Conservation (phyloP, 352 stramenopile species). For the Pythium dissimile region DNA sequence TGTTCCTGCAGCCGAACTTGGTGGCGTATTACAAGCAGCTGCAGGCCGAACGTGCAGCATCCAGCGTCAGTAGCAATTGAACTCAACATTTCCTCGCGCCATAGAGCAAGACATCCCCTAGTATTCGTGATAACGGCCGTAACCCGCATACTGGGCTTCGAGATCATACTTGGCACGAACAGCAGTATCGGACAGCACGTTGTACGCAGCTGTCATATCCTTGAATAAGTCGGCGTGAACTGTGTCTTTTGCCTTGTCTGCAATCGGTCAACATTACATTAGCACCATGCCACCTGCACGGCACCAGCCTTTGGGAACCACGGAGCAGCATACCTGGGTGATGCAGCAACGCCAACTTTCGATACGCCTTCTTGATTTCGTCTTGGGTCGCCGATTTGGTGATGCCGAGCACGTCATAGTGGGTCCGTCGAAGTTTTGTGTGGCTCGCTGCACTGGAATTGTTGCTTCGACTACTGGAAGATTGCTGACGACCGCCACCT, state of each 20-base stretch:
- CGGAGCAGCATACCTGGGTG: constrained; percentile 69
- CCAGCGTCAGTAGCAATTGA: not conserved
- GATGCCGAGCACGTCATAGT: constrained; percentile 84
- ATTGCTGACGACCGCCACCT: constrained; percentile 20
- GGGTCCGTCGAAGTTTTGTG: constrained; percentile 31
- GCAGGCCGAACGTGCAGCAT: constrained; percentile 6
- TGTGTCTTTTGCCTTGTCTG: constrained; percentile 73
- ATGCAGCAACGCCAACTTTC: constrained; percentile 82
- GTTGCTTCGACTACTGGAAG: constrained; percentile 15
- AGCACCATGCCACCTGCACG: not conserved
- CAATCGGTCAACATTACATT: not conserved
- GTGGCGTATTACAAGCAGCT: constrained; percentile 69
- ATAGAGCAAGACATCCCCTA: constrained; percentile 2
- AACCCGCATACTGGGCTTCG: constrained; percentile 59
- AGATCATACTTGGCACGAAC: constrained; percentile 68
- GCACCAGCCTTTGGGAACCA: not conserved
- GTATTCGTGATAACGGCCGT: constrained; percentile 46
- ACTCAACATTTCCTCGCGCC: no score
- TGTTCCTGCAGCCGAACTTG: constrained; percentile 90
- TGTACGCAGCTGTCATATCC: constrained; percentile 84
- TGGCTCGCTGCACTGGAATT: not conserved
- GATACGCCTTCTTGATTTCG: constrained; percentile 89
- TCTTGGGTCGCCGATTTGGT: constrained; percentile 44
- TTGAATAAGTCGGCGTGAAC: constrained; percentile 76
- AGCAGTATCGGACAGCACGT: constrained; percentile 64